phyloP scores from a whole-genome alignment of 2,329 filamentous ascomycete species.

The Fusarium chuoi region DNA sequence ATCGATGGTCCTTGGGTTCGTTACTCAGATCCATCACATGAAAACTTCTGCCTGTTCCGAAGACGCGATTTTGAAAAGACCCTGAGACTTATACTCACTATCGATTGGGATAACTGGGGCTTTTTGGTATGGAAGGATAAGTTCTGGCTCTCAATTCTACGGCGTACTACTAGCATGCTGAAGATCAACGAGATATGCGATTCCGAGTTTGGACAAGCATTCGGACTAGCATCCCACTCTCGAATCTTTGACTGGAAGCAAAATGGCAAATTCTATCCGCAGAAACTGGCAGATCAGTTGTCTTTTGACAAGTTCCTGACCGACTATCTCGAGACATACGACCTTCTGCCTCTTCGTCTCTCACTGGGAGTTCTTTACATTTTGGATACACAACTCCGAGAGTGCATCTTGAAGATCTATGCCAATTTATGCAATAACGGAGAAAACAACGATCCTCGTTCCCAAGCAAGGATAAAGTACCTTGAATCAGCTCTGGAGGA shows the following conservation, averaged over 20 bases:
- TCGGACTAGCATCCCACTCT: background rate
- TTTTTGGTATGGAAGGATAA: background rate
- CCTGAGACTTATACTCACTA: rapidly evolving
- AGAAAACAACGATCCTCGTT: rapidly evolving
- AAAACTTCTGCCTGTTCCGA: background rate
- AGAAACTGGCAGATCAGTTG: background rate
- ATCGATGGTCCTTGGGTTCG: background rate
- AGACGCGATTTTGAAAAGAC: background rate
- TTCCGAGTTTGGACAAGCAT: background rate
- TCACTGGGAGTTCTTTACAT: rapidly evolving
- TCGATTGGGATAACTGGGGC: background rate
- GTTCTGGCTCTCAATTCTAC: background rate
- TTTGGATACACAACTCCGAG: rapidly evolving
- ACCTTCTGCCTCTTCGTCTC: rapidly evolving
- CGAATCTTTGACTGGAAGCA: background rate
- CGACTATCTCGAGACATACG: rapidly evolving
- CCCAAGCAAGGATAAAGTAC: rapidly evolving
- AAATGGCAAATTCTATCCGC: rapidly evolving
- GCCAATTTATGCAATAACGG: rapidly evolving
- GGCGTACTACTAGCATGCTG: rapidly evolving
- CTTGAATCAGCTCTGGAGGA: background rate
- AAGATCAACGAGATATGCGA: background rate
- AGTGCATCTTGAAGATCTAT: rapidly evolving
- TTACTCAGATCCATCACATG: rapidly evolving
- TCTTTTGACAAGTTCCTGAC: background rate